Base-by-base conservation (phyloP, 768 basidiomycete species). In the Sarcodon aspratus region DNA sequence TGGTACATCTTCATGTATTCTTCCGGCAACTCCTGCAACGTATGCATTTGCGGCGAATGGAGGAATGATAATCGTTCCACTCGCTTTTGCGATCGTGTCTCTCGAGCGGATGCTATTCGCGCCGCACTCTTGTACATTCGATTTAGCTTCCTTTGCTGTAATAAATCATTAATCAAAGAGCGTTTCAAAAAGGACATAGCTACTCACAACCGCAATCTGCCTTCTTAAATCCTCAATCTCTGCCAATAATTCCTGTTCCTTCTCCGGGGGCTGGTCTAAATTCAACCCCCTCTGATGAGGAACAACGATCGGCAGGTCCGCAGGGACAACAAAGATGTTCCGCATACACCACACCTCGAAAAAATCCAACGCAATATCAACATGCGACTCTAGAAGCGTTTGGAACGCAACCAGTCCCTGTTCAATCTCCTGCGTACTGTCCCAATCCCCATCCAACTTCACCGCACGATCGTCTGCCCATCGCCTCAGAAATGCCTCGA, bases 321-420 rank as follows among this genome's bases (percentile, higher is more conserved):
- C 69, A 0, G 82, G 78, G 12, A 92, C 73, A 46, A 80, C 76
- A 57, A 95, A 95, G 49, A 92, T 85, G 64, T 95, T 96, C 37
- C 90, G 71, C 58, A 92, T 63, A 9, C 80, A 82, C 91, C 92
- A 95, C 0, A 81, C 82, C 65, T 92, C 91, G 57, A 96, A 88
- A 59, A 84, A 86, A 62, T 96, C 92, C 51, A 94, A 89, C 0
- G 91, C 92, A 42, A 89, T 75, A 59, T 96, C 92, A 40, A 87
- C 82, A 55, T 93, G 91, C 48, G 80, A 80, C 59, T 93, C 88
- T 11, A 96, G 72, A 40, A 94, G 72, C 0, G 92, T 93, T 62
- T 94, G 88, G 54, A 95, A 89, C 18, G 86, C 75, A 45, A 89
- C 83, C 1, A 92, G 66, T 2, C 90, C 91, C 65, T 89, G 79